These are phyloP conservation scores for Solanum gracilifrons DNA, from an alignment of 257 asterid genomes.

Conservation along the genomic window DNA sequence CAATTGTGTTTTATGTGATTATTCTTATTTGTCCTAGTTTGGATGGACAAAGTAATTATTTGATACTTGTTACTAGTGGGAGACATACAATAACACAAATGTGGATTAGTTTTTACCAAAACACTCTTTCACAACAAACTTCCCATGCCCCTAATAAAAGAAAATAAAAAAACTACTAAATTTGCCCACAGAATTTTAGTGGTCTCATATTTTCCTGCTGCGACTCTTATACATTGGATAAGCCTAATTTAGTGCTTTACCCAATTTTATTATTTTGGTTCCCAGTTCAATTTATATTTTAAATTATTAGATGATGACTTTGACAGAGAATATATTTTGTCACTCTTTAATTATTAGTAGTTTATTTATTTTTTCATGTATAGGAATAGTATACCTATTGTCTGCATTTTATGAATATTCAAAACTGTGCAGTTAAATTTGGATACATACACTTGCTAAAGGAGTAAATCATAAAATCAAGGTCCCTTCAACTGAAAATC, in stretches of 20 bases:
- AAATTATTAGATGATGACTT: background rate
- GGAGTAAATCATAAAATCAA: background rate
- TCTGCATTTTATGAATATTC: background rate
- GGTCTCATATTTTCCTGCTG: background rate
- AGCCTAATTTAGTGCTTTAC: background rate
- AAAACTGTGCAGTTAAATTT: background rate
- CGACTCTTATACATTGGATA: background rate
- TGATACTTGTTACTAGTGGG: accelerated
- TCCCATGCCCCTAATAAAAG: background rate
- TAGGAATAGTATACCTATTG: background rate
- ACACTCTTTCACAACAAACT: background rate
- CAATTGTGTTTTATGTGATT: no score
- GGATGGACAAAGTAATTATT: accelerated
- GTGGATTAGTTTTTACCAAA: background rate
- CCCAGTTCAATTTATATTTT: background rate
- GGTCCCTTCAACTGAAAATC: background rate
- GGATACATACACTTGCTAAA: background rate
- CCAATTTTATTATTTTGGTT: background rate
- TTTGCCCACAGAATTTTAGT: background rate
- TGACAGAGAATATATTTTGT: background rate
- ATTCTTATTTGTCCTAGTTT: background rate
- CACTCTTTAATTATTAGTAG: background rate
- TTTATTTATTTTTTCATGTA: background rate
- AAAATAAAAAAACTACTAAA: background rate
- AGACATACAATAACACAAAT: background rate